phyloP scores from a whole-genome alignment of 768 basidiomycete genomes.

The Rhizopogon vulgaris region DNA sequence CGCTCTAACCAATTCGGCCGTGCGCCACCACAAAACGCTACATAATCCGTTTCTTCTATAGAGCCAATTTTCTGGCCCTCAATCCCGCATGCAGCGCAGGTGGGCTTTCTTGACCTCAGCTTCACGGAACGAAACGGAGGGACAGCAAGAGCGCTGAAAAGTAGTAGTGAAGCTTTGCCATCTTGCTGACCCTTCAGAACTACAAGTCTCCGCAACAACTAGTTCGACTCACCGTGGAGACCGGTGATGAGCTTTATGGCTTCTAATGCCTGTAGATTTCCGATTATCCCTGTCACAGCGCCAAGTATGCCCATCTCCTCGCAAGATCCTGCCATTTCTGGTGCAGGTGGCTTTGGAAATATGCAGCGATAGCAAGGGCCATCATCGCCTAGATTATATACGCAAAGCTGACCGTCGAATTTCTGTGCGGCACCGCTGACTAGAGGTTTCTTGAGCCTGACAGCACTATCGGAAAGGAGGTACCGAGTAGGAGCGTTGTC shows the following conservation, averaged over 20 bases:
- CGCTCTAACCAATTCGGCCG: constrained; percentile 57
- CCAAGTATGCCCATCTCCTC: constrained; percentile 89
- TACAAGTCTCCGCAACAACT: not conserved
- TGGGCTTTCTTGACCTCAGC: constrained; percentile 61
- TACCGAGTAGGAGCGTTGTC: constrained; percentile 92
- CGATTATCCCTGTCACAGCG: constrained; percentile 83
- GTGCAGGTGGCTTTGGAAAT: constrained; percentile 75
- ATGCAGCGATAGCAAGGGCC: constrained; percentile 94
- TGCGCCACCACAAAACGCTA: constrained; percentile 79
- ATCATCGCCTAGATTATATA: constrained; percentile 60
- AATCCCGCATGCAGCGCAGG: constrained; percentile 72
- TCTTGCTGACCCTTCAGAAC: constrained; percentile 32
- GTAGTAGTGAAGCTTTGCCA: constrained; percentile 53
- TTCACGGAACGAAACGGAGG: constrained; percentile 81
- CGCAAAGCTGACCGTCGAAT: constrained; percentile 75
- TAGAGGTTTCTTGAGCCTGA: constrained; percentile 70
- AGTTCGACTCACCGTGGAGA: constrained; percentile 46
- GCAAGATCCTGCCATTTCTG: constrained; percentile 64
- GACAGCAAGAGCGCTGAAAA: constrained; percentile 65
- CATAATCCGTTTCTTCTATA: constrained; percentile 66
- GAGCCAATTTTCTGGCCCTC: constrained; percentile 36
- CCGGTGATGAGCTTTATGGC: constrained; percentile 74
- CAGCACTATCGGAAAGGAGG: constrained; percentile 82
- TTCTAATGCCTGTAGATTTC: constrained; percentile 85
- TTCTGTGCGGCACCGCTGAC: constrained; percentile 91